Evolutionary conservation across 768 basidiomycete species (phyloP).

Genomic region (Scleroderma citrinum): DNA sequence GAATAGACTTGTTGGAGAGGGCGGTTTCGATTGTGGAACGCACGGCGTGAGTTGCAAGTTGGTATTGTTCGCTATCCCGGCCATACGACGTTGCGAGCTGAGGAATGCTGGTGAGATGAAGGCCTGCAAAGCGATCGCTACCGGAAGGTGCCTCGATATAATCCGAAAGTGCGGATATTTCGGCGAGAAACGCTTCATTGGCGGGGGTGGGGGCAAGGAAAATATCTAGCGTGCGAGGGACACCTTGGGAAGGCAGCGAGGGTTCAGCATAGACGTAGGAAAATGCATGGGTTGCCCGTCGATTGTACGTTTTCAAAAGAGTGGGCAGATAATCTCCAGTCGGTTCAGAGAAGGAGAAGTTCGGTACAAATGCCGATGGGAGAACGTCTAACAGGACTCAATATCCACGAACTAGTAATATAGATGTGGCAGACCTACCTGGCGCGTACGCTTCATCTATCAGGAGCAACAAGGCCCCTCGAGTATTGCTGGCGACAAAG

Average conservation of each 20-base stretch:
- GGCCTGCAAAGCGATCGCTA: slow-evolving; percentile 54
- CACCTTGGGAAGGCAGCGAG: slow-evolving; percentile 23
- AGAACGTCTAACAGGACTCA: slow-evolving; percentile 42
- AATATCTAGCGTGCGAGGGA: slow-evolving; percentile 33
- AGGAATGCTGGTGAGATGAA: slow-evolving; percentile 50
- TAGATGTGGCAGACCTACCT: slow-evolving; percentile 35
- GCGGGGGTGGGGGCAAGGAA: slow-evolving; percentile 37
- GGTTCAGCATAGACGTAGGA: slow-evolving; percentile 43
- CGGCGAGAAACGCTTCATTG: slow-evolving; percentile 34
- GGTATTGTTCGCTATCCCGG: slow-evolving; percentile 49
- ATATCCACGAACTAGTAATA: not conserved
- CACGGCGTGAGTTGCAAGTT: slow-evolving; percentile 38
- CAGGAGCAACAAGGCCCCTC: slow-evolving; percentile 48
- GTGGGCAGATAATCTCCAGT: slow-evolving; percentile 36
- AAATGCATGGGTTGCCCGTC: slow-evolving; percentile 54
- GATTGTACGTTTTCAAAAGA: slow-evolving; percentile 52
- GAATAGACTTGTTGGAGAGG: slow-evolving; percentile 33
- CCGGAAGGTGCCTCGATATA: slow-evolving; percentile 34
- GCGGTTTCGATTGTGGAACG: slow-evolving; percentile 43
- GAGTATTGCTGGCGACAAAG: slow-evolving; percentile 54
- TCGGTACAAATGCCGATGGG: slow-evolving; percentile 42
- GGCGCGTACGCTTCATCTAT: slow-evolving; percentile 49
- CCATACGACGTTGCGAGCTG: slow-evolving; percentile 45
- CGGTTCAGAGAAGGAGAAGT: slow-evolving; percentile 38
- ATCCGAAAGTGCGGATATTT: slow-evolving; percentile 44